Evolutionary conservation across 2,329 filamentous ascomycete genomes (phyloP).

Genomic region (Colletotrichum coccodes): DNA sequence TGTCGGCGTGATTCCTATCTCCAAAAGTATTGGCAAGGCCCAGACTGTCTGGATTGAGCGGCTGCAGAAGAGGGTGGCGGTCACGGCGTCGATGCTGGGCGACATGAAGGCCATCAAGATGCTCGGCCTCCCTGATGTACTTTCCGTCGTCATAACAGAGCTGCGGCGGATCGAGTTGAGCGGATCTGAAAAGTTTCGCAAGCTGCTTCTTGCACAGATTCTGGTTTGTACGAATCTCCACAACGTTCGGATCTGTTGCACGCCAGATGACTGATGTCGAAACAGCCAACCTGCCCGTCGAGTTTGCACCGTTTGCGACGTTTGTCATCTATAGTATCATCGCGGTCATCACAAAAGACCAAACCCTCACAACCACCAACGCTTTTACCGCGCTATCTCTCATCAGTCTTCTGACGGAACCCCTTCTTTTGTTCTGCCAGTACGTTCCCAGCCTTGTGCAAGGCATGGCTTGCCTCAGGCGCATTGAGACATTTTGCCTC

Average conservation of each 20-base stretch:
- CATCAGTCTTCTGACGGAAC: conserved; percentile 35
- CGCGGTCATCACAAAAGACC: conserved; percentile 28
- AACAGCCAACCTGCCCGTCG: neutral
- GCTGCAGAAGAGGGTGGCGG: conserved; percentile 57
- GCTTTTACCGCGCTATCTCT: conserved; percentile 34
- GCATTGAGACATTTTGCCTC: conserved; percentile 4
- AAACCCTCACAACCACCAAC: conserved; percentile 16
- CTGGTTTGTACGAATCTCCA: conserved; percentile 23
- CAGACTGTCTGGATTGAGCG: conserved; percentile 60
- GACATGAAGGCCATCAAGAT: conserved; percentile 64
- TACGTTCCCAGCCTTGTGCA: conserved; percentile 5
- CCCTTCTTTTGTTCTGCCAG: conserved; percentile 23
- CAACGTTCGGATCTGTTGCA: conserved; percentile 7
- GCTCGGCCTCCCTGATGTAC: conserved; percentile 54
- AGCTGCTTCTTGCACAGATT: conserved; percentile 30
- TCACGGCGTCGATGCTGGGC: conserved; percentile 56
- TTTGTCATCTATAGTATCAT: conserved; percentile 26
- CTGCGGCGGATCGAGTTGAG: conserved; percentile 35
- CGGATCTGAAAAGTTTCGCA: conserved; percentile 35
- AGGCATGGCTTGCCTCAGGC: conserved; percentile 4
- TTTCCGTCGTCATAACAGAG: conserved; percentile 35
- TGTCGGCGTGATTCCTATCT: conserved; percentile 43
- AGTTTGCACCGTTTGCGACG: conserved; percentile 30
- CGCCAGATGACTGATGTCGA: conserved; percentile 5
- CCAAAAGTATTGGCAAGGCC: conserved; percentile 31